These are phyloP conservation scores for Boletus eberwhitei DNA, from an alignment of 768 basidiomycete species.

Conservation along the genomic window DNA sequence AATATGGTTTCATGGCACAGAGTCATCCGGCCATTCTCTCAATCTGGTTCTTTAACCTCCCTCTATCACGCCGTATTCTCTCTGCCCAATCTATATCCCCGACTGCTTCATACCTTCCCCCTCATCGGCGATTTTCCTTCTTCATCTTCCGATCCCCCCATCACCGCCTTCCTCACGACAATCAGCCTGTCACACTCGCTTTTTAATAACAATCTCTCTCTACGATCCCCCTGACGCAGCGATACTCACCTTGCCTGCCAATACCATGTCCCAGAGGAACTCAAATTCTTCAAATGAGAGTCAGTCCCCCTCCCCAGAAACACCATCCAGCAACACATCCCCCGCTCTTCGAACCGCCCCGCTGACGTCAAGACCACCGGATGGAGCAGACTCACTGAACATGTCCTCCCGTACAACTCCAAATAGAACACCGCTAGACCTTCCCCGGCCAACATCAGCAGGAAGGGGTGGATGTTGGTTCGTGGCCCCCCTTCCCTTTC, in stretches of 20 bases:
- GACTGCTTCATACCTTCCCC: constrained; percentile 17
- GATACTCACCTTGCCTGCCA: constrained; percentile 13
- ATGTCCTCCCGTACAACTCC: constrained; percentile 39
- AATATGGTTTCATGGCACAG: constrained; percentile 33
- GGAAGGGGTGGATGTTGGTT: constrained; percentile 81
- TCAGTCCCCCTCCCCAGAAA: constrained; percentile 46
- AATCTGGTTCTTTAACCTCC: constrained; percentile 29
- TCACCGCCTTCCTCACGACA: constrained; percentile 23
- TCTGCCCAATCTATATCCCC: constrained; percentile 30
- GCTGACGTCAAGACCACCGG: constrained; percentile 35
- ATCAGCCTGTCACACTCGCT: constrained; percentile 11
- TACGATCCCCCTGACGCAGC: constrained; percentile 22
- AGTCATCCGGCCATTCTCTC: too few relatives aligned
- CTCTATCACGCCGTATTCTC: constrained; percentile 32
- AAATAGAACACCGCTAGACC: constrained; percentile 44
- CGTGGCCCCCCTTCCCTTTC: constrained; percentile 29
- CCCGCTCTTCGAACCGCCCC: constrained; percentile 39
- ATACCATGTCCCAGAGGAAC: constrained; percentile 48
- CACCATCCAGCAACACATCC: constrained; percentile 42
- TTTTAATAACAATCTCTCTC: constrained; percentile 29
- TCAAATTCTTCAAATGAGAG: constrained; percentile 49
- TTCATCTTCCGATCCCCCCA: constrained; percentile 26
- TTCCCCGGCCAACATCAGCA: constrained; percentile 50
- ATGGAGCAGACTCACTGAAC: constrained; percentile 30
- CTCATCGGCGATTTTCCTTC: constrained; percentile 29